Evolutionary conservation across 768 basidiomycete genomes (phyloP).

Genomic region (Saitozyma sp.): DNA sequence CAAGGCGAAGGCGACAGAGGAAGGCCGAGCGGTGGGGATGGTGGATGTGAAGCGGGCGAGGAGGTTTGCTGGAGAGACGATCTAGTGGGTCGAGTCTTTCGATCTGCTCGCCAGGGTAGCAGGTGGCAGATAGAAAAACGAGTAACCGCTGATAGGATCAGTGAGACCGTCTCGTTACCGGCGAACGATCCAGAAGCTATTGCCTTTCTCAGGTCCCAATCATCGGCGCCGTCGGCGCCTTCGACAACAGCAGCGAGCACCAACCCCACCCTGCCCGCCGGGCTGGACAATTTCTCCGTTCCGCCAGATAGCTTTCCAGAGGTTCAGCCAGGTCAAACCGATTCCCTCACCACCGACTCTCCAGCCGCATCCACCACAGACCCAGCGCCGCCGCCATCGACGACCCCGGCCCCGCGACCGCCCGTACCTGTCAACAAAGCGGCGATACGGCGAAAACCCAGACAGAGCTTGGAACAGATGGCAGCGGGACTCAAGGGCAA

Average conservation of each 20-base stretch:
- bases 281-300: too few species aligned
- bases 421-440: slow-evolving; percentile 7
- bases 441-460: slow-evolving; percentile 36
- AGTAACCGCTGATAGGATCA: slow-evolving; percentile 12
- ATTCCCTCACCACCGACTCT: not conserved
- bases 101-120: not conserved
- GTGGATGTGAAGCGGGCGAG: slow-evolving; percentile 40
- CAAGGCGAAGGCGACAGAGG: not conserved
- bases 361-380: not conserved
- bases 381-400: slow-evolving; percentile 6
- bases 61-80: slow-evolving; percentile 44
- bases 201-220: slow-evolving; percentile 12
- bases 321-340: too few species aligned
- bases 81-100: slow-evolving; percentile 29
- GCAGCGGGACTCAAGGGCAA: slow-evolving; percentile 46
- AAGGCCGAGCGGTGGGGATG: slow-evolving; percentile 15
- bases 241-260: not conserved
- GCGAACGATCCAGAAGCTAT: slow-evolving; percentile 42
- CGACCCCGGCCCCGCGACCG: not conserved
- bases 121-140: too few species aligned
- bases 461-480: slow-evolving; percentile 46
- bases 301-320: too few species aligned
- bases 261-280: not conserved
- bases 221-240: not conserved
- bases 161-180: slow-evolving; percentile 40